Percentiles rank a stretch among this genome's conserved stretches.
These are phyloP conservation scores for Hypoxylon sp. DNA, from an alignment of 2,329 filamentous ascomycete species.

Conservation along the genomic window DNA sequence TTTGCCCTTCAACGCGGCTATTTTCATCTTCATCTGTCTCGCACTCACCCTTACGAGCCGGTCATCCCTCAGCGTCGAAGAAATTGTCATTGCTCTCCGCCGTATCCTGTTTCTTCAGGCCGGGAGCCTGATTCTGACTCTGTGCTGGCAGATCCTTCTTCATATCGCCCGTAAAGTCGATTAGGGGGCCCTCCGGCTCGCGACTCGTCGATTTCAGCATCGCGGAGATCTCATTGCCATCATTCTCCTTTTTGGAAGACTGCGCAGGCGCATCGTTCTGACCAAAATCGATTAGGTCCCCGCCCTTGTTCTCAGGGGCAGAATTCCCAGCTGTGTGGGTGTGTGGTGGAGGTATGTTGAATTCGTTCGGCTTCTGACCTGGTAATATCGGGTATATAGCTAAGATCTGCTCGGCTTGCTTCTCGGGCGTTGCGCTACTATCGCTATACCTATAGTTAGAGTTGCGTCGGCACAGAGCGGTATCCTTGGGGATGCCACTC, in stretches of 20 bases:
- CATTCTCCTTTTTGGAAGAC: conserved; percentile 22
- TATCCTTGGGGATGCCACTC: conserved; percentile 50
- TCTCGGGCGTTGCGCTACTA: conserved; percentile 72
- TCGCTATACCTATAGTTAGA: conserved; percentile 59
- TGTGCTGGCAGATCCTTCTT: conserved; percentile 63
- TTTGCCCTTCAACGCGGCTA: neutral
- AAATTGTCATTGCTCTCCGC: conserved; percentile 58
- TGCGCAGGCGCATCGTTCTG: conserved; percentile 56
- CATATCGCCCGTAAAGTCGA: conserved; percentile 71
- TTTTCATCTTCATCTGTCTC: neutral
- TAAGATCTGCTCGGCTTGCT: conserved; percentile 85
- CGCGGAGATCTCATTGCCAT: conserved; percentile 58
- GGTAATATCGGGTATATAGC: conserved; percentile 87
- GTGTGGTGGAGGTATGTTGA: conserved; percentile 69
- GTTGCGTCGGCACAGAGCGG: neutral
- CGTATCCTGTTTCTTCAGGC: conserved; percentile 55
- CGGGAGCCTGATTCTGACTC: conserved; percentile 42
- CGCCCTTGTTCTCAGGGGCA: conserved; percentile 44
- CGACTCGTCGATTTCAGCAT: conserved; percentile 65
- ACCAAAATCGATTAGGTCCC: conserved; percentile 72
- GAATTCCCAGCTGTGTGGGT: conserved; percentile 38
- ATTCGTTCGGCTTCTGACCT: conserved; percentile 74
- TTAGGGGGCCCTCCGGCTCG: conserved; percentile 64
- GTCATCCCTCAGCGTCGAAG: conserved; percentile 57
- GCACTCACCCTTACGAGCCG: neutral